Evolutionary conservation across 805 yeast species (phyloP), one percentile per base, ranked within the genome.

Genomic region (Wickerhamiella domercqiae): DNA sequence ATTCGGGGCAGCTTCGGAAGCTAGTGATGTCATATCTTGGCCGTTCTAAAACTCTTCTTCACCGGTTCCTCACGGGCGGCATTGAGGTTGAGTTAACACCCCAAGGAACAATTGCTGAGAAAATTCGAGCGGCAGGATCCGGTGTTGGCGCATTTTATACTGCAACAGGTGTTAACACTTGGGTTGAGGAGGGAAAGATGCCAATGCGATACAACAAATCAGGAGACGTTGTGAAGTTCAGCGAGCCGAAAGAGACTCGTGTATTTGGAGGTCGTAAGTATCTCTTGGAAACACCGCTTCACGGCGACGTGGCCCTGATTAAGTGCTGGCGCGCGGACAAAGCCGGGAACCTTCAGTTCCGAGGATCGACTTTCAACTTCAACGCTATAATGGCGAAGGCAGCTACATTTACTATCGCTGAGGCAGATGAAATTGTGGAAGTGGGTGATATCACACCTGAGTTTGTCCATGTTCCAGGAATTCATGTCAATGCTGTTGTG

Each of bases 21-120:
- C 58, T 67, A 63, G 54, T 67, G 32, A 59, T 60, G 42, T 63
- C 69, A n/a, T 67, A 62, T 47, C 60, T 67, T 29, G 73, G 72
- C 11, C 36, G 47, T 2, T 64, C 66, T 46, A 59, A 61, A 39
- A 55, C 60, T 2, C 62, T 67, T 39, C 64, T 63, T 42, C 47
- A 49, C 32, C 45, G 59, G 45, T 67, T 61, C 44, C 53, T 65
- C 34, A 52, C 57, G 17, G 73, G 72, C 9, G 44, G 59, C 35
- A 53, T 67, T 30, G 68, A 64, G 41, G 52, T 67, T 36, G 71
- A 67, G 45, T 52, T 67, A 34, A 61, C 66, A 14, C 73, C 73
- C 3, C 73, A 67, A 45, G 73, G 73, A 3, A 64, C 67, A n/a
- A 49, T 67, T 20, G 71, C 70, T 7, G 73, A 67, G 46, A 54